A percentile compares a stretch with the other conserved stretches of the same genome.
These are phyloP conservation scores for Grosmannia penicillata DNA, from an alignment of 2,329 filamentous ascomycete species.

Conservation along the genomic window DNA sequence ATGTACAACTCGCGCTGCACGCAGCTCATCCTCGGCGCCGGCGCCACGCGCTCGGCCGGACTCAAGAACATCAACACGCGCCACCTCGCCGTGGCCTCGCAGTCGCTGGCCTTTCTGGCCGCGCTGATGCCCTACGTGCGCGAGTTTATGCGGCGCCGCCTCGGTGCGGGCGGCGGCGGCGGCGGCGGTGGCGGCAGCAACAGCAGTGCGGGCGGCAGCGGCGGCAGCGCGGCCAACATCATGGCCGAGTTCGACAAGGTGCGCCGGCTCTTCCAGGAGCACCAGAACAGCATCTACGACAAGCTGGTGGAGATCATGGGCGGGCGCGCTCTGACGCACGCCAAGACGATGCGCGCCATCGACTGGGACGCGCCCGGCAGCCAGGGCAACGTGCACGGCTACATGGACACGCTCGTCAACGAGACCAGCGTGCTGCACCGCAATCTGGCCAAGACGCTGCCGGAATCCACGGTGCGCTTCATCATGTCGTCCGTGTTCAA, in stretches of 20 bases:
- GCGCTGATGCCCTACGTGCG: slow-evolving; percentile 78
- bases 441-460: slow-evolving; percentile 68
- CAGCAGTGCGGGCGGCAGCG: neutral
- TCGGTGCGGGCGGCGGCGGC: slow-evolving; percentile 25
- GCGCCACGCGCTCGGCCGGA: slow-evolving; percentile 75
- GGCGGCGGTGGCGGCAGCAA: neutral
- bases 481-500: slow-evolving; percentile 80
- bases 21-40: slow-evolving; percentile 91
- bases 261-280: slow-evolving; percentile 69
- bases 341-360: slow-evolving; percentile 58
- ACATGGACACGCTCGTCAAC: slow-evolving; percentile 78
- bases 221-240: slow-evolving; percentile 27
- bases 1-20: slow-evolving; percentile 92
- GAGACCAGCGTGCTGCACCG: slow-evolving; percentile 76
- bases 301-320: slow-evolving; percentile 91
- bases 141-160: slow-evolving; percentile 74
- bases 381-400: slow-evolving; percentile 38
- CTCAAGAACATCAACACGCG: slow-evolving; percentile 94
- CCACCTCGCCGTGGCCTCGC: slow-evolving; percentile 81
- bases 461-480: slow-evolving; percentile 58
- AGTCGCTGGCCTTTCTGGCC: slow-evolving; percentile 77
- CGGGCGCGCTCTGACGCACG: slow-evolving; percentile 56
- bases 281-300: slow-evolving; percentile 80
- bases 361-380: slow-evolving; percentile 47
- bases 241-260: slow-evolving; percentile 85